Conservation (phyloP, 306 rosid species). For the Gillenia trifoliata region DNA sequence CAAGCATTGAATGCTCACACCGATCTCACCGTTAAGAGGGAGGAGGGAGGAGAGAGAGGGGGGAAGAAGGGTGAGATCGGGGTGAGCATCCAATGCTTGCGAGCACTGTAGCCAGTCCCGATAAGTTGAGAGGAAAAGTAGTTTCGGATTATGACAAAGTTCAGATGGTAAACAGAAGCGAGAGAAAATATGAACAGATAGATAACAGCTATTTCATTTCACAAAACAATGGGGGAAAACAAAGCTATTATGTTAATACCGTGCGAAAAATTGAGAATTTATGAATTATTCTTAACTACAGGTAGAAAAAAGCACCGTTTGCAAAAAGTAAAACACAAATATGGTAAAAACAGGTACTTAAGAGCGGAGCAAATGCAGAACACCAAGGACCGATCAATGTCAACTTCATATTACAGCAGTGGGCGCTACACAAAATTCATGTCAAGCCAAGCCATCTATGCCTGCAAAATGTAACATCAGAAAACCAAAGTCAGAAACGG, state of each 20-base stretch:
- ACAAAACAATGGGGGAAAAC: conserved; percentile 12
- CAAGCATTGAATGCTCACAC: no score
- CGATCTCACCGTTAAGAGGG: no score
- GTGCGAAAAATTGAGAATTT: conserved; percentile 6
- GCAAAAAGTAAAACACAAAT: conserved; percentile 32
- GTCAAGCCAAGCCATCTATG: conserved; percentile 30
- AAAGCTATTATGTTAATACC: conserved; percentile 20
- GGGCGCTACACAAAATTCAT: conserved; percentile 13
- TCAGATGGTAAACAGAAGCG: no score
- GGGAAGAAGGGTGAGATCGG: no score
- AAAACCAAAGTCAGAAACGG: neutral
- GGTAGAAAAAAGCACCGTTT: conserved; percentile 14
- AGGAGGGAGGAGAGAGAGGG: no score
- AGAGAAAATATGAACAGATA: neutral
- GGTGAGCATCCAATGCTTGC: no score
- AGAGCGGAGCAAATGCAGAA: conserved; percentile 26
- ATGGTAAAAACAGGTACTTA: conserved; percentile 19
- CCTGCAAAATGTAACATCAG: conserved; percentile 40
- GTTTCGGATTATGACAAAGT: no score
- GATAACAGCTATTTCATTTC: neutral
- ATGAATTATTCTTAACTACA: conserved; percentile 40
- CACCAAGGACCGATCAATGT: conserved; percentile 14
- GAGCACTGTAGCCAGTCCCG: no score
- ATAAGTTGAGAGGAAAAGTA: no score
- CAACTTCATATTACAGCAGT: conserved; percentile 21